Conservation (phyloP, 2,329 filamentous ascomycete species). For the Ceratocystis ficicola region DNA sequence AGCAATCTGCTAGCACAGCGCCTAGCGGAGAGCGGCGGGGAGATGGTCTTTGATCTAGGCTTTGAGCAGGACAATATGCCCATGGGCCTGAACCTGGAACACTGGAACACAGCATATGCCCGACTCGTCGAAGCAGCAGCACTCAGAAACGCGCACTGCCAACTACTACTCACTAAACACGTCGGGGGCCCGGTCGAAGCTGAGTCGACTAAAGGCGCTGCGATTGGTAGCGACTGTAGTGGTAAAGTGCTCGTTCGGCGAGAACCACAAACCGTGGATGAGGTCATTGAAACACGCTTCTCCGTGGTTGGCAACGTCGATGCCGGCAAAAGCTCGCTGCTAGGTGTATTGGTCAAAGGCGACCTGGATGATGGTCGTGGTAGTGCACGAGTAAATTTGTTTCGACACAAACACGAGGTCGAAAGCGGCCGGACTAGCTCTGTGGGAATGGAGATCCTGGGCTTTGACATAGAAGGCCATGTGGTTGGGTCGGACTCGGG, state of each 20-base stretch:
- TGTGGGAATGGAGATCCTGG: constrained; percentile 98
- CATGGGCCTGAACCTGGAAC: constrained; percentile 59
- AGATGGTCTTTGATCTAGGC: constrained; percentile 83
- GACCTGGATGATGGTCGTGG: constrained; percentile 89
- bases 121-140: constrained; percentile 55
- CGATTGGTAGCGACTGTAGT: constrained; percentile 46
- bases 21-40: constrained; percentile 72
- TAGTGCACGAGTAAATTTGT: constrained; percentile 86
- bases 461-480: constrained; percentile 77
- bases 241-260: constrained; percentile 82
- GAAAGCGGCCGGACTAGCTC: constrained; percentile 92
- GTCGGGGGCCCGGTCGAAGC: constrained; percentile 68
- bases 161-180: constrained; percentile 78
- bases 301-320: constrained; percentile 97
- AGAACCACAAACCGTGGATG: constrained; percentile 59
- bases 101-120: constrained; percentile 63
- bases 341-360: constrained; percentile 91
- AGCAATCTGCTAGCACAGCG: constrained; percentile 53
- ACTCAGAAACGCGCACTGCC: constrained; percentile 58
- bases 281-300: constrained; percentile 90
- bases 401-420: constrained; percentile 95
- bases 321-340: constrained; percentile 90
- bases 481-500: constrained; percentile 72
- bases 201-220: constrained; percentile 47
- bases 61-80: constrained; percentile 80